Evolutionary conservation across 2,329 filamentous ascomycete species (phyloP).

Genomic region (Arthrobotrys pseudoclavata): DNA sequence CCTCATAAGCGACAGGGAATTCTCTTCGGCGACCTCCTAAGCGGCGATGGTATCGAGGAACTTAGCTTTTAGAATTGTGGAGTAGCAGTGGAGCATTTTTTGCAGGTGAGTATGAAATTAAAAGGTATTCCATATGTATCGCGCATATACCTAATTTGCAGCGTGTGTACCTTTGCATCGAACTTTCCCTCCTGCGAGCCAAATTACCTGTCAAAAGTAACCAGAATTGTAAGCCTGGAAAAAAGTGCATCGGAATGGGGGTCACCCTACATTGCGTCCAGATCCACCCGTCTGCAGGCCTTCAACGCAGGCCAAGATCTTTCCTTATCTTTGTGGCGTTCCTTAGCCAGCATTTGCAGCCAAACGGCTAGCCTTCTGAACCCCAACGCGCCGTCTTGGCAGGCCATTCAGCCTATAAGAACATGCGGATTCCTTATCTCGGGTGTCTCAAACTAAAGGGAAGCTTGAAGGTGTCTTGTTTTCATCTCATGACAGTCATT

Average conservation of each 20-base stretch:
- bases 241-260: slow-evolving; percentile 38
- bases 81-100: slow-evolving; percentile 30
- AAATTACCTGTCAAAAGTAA: slow-evolving; percentile 11
- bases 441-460: slow-evolving; percentile 37
- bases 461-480: slow-evolving; percentile 22
- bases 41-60: slow-evolving; percentile 27
- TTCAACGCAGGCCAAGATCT: slow-evolving; percentile 59
- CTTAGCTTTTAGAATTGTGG: slow-evolving; percentile 44
- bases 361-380: slow-evolving; percentile 32
- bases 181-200: neutral
- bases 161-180: neutral
- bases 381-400: slow-evolving; percentile 56
- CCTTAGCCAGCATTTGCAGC: slow-evolving; percentile 25
- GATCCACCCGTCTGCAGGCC: slow-evolving; percentile 55
- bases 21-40: slow-evolving; percentile 57
- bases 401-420: slow-evolving; percentile 48
- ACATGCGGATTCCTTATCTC: slow-evolving; percentile 50
- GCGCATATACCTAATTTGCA: slow-evolving; percentile 15
- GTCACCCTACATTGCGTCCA: slow-evolving; percentile 42
- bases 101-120: slow-evolving; percentile 6
- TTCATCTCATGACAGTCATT: slow-evolving; percentile 38
- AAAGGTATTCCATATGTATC: slow-evolving; percentile 18
- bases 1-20: slow-evolving; percentile 45
- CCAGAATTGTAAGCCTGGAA: neutral
- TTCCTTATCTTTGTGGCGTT: slow-evolving; percentile 60